These are phyloP conservation scores for Sclerotinia subarctica DNA, from an alignment of 2,329 filamentous ascomycete genomes.

Conservation along the genomic window DNA sequence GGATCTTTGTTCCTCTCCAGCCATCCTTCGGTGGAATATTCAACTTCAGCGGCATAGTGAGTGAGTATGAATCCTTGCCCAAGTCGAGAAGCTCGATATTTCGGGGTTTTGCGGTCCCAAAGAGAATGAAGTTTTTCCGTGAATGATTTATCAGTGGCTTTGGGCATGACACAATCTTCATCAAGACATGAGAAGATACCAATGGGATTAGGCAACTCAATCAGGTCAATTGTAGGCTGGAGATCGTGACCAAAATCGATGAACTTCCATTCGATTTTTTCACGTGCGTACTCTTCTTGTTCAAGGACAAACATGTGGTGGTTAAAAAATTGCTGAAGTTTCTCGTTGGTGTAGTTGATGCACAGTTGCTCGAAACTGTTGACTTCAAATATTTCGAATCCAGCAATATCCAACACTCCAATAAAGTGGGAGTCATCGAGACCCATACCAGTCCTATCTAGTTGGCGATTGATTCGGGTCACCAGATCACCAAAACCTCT, in stretches of 20 bases:
- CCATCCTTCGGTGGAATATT: conserved; percentile 94
- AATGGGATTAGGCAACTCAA: conserved; percentile 93
- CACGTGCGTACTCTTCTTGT: conserved; percentile 94
- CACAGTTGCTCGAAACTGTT: conserved; percentile 99
- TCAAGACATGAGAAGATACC: conserved; percentile 98
- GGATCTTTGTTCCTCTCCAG: conserved; percentile 99
- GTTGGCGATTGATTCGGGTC: conserved; percentile 82
- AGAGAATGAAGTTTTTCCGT: conserved; percentile 96
- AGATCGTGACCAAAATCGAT: conserved; percentile 98
- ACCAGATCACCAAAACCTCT: conserved; percentile 93
- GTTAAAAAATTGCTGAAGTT: conserved; percentile 98
- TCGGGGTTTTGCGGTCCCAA: conserved; percentile 93
- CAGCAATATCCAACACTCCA: conserved; percentile 96
- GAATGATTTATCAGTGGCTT: conserved; percentile 94
- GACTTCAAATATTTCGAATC: conserved; percentile 96
- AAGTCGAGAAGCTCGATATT: conserved; percentile 85
- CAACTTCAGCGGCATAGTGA: conserved; percentile 95
- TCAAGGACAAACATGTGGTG: conserved; percentile 99
- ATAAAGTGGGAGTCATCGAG: conserved; percentile 93
- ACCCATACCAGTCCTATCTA: conserved; percentile 80
- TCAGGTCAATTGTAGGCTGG: conserved; percentile 95
- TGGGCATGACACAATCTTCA: conserved; percentile 98
- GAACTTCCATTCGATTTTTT: conserved; percentile 99
- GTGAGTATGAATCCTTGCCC: conserved; percentile 93
- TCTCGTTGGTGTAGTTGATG: conserved; percentile 99